A percentile compares a stretch with the other conserved stretches of the same genome.
Evolutionary conservation across 805 yeast species (phyloP).

Genomic region (Ogataea saltuana): DNA sequence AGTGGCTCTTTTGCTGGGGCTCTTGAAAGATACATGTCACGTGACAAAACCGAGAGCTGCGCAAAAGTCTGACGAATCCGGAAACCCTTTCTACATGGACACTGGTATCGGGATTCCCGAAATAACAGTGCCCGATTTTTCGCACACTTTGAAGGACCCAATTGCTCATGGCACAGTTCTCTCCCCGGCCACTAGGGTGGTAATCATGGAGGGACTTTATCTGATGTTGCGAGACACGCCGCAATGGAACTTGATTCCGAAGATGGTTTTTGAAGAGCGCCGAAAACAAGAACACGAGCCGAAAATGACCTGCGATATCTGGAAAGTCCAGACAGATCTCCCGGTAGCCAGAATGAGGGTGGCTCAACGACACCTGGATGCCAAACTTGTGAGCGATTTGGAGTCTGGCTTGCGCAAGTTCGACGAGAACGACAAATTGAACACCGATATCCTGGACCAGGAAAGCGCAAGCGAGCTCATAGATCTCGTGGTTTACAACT

Average conservation of each 20-base stretch:
- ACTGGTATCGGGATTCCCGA: conserved; percentile 31
- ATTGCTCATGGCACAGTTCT: conserved; percentile 51
- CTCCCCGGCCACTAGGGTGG: conserved; percentile 46
- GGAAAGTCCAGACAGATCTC: conserved; percentile 52
- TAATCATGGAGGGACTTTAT: conserved; percentile 78
- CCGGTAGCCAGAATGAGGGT: conserved; percentile 55
- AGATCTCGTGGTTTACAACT: conserved; percentile 25
- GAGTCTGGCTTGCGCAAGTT: conserved; percentile 55
- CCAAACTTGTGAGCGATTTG: conserved; percentile 51
- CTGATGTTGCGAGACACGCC: conserved; percentile 52
- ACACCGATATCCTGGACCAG: conserved; percentile 45
- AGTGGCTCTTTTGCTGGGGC: conserved; percentile 38
- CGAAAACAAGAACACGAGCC: background rate
- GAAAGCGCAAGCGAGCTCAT: conserved; percentile 16
- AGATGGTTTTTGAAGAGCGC: conserved; percentile 30
- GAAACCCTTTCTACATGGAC: conserved; percentile 15
- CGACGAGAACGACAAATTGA: conserved; percentile 59
- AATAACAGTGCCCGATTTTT: conserved; percentile 66
- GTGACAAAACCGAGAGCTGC: conserved; percentile 5
- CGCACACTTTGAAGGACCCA: conserved; percentile 76
- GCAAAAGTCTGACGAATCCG: background rate
- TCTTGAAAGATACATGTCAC: conserved; percentile 32
- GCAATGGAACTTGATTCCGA: conserved; percentile 56
- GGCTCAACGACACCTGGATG: conserved; percentile 60
- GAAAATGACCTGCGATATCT: conserved; percentile 39